Evolutionary conservation across 441 rosid species (phyloP), one percentile per base, ranked within the genome.

Genomic region (Populus hybrid): DNA sequence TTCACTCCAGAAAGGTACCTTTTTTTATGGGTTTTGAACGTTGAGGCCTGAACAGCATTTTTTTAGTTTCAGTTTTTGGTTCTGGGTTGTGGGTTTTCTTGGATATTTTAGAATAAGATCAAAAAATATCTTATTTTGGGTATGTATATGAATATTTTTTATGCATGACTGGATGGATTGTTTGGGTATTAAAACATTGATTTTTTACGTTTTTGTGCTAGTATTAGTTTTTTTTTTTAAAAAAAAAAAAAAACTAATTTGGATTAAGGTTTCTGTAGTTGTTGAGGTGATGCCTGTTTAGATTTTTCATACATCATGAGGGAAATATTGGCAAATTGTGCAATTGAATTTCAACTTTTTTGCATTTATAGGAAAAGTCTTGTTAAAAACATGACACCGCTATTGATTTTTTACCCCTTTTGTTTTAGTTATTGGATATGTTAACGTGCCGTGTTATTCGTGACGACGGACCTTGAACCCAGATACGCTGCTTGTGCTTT

Each of bases 1-100:
- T 89, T 93, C 82, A 85, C 94, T 50, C 97, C 98, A 7, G 83
- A 83, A 79, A 90, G 85, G 98, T 91, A 71, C 1, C 0, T n/a
- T 34, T 70, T 16, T 30, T 3, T 30, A 50, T 21, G 28, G 16
- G 67, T 24, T 9, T 18, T 69, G 42, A 16, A 3, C 16, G 40
- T 11, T 32, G 12, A 9, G 67, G 50, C 26, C 34, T 21, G 18
- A 32, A 16, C 2, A 2, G n/a, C 11, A 30, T n/a, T 28, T 38
- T 50, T 30, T 50, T 63, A 6, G 19, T n/a, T 12, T 50, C 63
- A 63, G 42, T 82, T 28, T 42, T 64, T 59, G 82, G 75, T 85
- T 79, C 71, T 66, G 75, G 70, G 77, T 24, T 14, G 23, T 71
- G 50, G 32, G 19, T 57, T 18, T 1, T 26, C 23, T 66, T 65